Percentiles rank a stretch among this genome's conserved stretches.
Evolutionary conservation across 768 basidiomycete species (phyloP).

Genomic region (Phanerodontia chrysosporium): DNA sequence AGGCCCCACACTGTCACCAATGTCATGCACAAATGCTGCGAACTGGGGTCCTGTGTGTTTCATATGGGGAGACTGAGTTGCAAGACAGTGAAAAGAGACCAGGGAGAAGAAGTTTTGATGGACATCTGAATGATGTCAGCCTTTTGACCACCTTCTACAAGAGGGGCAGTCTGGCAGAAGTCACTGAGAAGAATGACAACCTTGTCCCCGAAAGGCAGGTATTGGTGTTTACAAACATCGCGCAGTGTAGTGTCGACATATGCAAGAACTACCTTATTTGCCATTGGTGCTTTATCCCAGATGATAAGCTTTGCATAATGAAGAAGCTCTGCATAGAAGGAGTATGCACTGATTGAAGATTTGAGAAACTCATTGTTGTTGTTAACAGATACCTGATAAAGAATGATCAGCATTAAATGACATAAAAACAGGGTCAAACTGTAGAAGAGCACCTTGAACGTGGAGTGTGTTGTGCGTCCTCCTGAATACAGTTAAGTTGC

Average conservation of each 20-base stretch:
- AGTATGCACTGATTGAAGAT: constrained; percentile 27
- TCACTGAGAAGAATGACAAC: constrained; percentile 33
- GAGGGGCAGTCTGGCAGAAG: constrained; percentile 39
- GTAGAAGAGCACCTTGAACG: constrained; percentile 30
- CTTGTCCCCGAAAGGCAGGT: constrained; percentile 36
- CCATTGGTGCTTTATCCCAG: constrained; percentile 43
- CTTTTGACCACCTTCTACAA: constrained; percentile 28
- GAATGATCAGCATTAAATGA: too few relatives aligned
- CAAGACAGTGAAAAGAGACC: constrained; percentile 26
- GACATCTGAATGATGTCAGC: constrained; percentile 31
- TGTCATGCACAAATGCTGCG: constrained; percentile 32
- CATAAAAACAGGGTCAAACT: too few relatives aligned
- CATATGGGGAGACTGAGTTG: constrained; percentile 31
- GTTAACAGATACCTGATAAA: constrained; percentile 28
- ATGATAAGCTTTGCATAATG: constrained; percentile 26
- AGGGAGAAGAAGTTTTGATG: constrained; percentile 31
- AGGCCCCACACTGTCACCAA: constrained; percentile 32
- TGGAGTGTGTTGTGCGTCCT: constrained; percentile 34
- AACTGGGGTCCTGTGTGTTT: constrained; percentile 33
- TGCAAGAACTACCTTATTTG: constrained; percentile 20
- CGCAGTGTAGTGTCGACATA: constrained; percentile 26
- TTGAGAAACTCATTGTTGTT: constrained; percentile 28
- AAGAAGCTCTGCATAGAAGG: constrained; percentile 31
- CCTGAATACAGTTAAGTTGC: constrained; percentile 36
- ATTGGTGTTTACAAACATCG: constrained; percentile 20